Conservation (phyloP, 225 moss, liverwort and hornwort species). For the Bryoerythrophyllum caledonicum region DNA sequence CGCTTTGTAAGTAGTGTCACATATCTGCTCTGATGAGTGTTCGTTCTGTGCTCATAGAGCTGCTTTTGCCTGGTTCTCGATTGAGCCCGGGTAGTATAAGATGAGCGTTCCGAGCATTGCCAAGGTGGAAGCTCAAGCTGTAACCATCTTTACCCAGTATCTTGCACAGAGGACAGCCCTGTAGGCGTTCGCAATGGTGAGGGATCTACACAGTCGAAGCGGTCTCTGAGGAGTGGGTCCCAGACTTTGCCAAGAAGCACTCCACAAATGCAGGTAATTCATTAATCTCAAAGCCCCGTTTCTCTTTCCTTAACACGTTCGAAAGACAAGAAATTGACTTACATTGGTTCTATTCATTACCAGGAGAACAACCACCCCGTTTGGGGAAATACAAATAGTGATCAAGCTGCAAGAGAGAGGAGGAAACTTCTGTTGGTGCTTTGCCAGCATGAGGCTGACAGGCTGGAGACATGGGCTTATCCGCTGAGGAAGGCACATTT, state of each 20-base stretch:
- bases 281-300: not conserved
- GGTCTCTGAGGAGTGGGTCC: conserved; percentile 31
- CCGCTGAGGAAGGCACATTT: conserved; percentile 58
- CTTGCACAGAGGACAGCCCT: conserved; percentile 42
- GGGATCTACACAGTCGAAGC: conserved; percentile 29
- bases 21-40: conserved; percentile 2
- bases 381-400: conserved; percentile 55
- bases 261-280: conserved; percentile 27
- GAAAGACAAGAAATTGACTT: conserved; percentile 10
- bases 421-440: conserved; percentile 68
- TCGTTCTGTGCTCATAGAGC: conserved; percentile 50
- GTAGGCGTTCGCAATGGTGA: conserved; percentile 35
- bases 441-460: conserved; percentile 80
- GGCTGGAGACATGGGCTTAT: conserved; percentile 86
- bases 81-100: conserved; percentile 68
- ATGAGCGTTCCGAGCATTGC: conserved; percentile 53
- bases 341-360: not conserved
- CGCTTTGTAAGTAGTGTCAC: conserved; percentile 2
- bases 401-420: conserved; percentile 45
- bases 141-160: conserved; percentile 62
- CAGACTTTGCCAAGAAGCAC: conserved; percentile 23
- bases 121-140: conserved; percentile 68
- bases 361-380: conserved; percentile 43
- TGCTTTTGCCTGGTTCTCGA: conserved; percentile 76
- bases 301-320: conserved; percentile 3